Evolutionary conservation across 768 basidiomycete genomes (phyloP).

Genomic region (Roridomyces roridus): DNA sequence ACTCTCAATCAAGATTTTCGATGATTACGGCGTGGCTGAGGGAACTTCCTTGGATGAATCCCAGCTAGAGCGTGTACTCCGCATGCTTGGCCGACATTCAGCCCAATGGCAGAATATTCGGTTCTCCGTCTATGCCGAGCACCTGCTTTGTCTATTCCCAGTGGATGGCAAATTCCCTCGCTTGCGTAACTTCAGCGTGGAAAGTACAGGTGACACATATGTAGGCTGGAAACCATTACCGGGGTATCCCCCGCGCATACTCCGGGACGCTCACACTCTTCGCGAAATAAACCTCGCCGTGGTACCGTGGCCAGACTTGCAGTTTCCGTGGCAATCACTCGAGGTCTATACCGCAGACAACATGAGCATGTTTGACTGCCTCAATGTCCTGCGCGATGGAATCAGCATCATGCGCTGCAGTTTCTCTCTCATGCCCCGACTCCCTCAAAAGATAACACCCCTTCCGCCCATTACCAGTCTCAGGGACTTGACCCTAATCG

Average conservation of each 20-base stretch:
- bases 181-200: background rate
- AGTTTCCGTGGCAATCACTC: slow-evolving; percentile 3
- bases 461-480: background rate
- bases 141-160: background rate
- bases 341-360: slow-evolving; percentile 2
- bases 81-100: background rate
- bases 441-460: background rate
- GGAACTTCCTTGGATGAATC: background rate
- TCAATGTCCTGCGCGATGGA: slow-evolving; percentile 2
- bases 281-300: background rate
- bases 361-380: slow-evolving; percentile 1
- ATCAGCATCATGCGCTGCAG: background rate
- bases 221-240: background rate
- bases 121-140: background rate
- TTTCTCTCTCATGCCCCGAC: background rate
- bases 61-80: background rate
- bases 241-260: background rate
- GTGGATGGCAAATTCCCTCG: background rate
- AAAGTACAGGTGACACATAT: background rate
- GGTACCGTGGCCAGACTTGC: slow-evolving; percentile 2
- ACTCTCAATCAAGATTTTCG: background rate
- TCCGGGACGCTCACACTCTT: no score
- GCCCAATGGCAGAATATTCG: slow-evolving; percentile 6
- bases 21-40: background rate
- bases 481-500: background rate